Evolutionary conservation across 768 basidiomycete species (phyloP).

Genomic region (Termitomyces titanicus): DNA sequence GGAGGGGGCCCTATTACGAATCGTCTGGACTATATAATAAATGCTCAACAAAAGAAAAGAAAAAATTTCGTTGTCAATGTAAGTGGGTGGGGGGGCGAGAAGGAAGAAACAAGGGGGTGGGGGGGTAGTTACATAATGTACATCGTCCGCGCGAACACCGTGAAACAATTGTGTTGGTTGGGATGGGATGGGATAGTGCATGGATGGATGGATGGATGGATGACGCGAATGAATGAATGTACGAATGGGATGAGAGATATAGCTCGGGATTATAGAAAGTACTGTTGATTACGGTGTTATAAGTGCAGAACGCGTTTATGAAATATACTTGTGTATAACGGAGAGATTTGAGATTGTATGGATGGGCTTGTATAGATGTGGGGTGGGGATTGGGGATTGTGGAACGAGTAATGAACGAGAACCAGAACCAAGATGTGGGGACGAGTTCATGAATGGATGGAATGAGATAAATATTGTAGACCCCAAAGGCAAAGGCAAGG

Average conservation of each 20-base stretch:
- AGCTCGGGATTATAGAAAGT: not conserved
- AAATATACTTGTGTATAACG: not conserved
- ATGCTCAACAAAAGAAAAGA: too few relatives aligned
- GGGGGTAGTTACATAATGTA: not conserved
- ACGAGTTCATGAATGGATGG: not conserved
- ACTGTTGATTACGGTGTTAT: too few relatives aligned
- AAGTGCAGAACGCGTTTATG: not conserved
- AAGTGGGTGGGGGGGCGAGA: too few relatives aligned
- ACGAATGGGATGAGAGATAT: not conserved
- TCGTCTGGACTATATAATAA: too few relatives aligned
- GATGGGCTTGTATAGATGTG: too few relatives aligned
- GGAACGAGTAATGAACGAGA: not conserved
- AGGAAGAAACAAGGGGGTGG: not conserved
- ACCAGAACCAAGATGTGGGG: too few relatives aligned
- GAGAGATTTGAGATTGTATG: too few relatives aligned
- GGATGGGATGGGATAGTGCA: not conserved
- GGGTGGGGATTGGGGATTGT: too few relatives aligned
- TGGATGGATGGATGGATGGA: not conserved
- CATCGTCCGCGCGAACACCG: conserved; percentile 11
- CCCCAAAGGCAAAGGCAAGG: conserved; percentile 14
- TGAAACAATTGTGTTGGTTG: conserved; percentile 1
- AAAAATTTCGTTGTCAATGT: too few relatives aligned
- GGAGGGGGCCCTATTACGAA: too few relatives aligned
- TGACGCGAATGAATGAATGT: too few relatives aligned
- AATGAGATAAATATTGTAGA: conserved; percentile 18